Base-by-base conservation (phyloP, 1,139 yeast genomes). In the Martiniozyma asiatica region DNA sequence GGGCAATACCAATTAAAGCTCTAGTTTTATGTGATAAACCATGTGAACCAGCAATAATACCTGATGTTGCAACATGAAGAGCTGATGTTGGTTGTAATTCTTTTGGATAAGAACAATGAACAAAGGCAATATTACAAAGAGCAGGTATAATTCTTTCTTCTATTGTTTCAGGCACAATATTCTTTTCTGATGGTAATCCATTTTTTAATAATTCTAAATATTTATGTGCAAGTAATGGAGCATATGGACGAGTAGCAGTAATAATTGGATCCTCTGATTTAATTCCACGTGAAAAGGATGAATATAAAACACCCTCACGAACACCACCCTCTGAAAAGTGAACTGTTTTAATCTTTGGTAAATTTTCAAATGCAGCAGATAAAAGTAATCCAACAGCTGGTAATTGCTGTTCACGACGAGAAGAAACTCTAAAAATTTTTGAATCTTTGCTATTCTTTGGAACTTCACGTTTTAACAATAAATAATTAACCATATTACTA, bases 21-120 rank as follows among this genome's bases (percentile, higher is more conserved):
- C 82, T 56, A 3, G 70, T 68, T 41, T 72, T 64, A 46, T 76
- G 84, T 1, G 79, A 68, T 25, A 76, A 52, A 4, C 84, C 85
- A 44, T 74, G 80, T 4, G 76, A 63, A 0, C 81, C 81, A 0
- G 82, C 71, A 29, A 76, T 65, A 13, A 73, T 64, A 11, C 85
- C 85, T 0, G 78, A 66, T 0, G 76, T 66, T 6, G 80, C 81
- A 18, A 74, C 69, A 36, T 68, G 73, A 23, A 76, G 55, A 0
- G 81, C 79, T 2, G 79, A 74, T 4, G 73, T 64, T n/a, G 82
- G 73, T 49, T 74, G 84, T 29, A 74, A 52, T 46, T 76, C 84
- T 43, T 74, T 71, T 17, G 81, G 79, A 43, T 73, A 75, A 9
- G 80, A 69, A 20, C 78, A 71, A 45, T 76, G 84, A 9, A 72